Evolutionary conservation across 192 early-diverging fungal species (phyloP), one percentile per base, ranked within the genome.

Genomic region (Spizellomyces punctatus): DNA sequence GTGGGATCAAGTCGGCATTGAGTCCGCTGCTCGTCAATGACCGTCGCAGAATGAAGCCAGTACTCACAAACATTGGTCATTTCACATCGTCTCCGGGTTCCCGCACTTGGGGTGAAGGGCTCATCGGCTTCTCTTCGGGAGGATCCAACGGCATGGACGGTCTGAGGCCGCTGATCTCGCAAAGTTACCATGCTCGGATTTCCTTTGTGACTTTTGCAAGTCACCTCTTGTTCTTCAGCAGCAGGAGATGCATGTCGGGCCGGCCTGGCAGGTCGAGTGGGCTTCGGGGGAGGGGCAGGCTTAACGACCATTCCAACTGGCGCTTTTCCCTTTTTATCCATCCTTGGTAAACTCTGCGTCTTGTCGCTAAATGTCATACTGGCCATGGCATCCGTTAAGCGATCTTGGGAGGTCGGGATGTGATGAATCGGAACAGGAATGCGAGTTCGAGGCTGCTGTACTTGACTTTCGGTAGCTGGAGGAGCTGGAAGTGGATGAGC

Each of bases 31-130:
- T 21, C 6, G 9, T 45, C 44, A 17, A 52, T 21, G 16, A 0
- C 62, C 36, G 12, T n/a, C 61, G 62, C 19, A 21, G 67, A 46
- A 14, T 10, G 1, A 10, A 55, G 65, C 55, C 8, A 54, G 27
- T 55, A 69, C 81, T 69, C 58, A 85, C 83, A 85, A 49, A 85
- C 63, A 49, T 82, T 81, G 36, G 80, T 72, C 82, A 85, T 79
- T 66, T 71, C 81, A 44, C 76, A 80, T 61, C 73, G 82, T 54
- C 82, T 17, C 50, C 66, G 78, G 6, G 83, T 85, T 6, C 73
- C 75, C 8, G 73, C 58, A 63, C 73, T 75, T 8, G 52, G 46
- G 2, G 41, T 27, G 27, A 55, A 58, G 27, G 27, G 27, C 27
- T 36, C 27, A 36, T 36, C 27, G 49, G 50, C 46, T 10, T 48